Base-by-base conservation (phyloP, 2,329 filamentous ascomycete genomes). In the Colletotrichum gloeosporioides region DNA sequence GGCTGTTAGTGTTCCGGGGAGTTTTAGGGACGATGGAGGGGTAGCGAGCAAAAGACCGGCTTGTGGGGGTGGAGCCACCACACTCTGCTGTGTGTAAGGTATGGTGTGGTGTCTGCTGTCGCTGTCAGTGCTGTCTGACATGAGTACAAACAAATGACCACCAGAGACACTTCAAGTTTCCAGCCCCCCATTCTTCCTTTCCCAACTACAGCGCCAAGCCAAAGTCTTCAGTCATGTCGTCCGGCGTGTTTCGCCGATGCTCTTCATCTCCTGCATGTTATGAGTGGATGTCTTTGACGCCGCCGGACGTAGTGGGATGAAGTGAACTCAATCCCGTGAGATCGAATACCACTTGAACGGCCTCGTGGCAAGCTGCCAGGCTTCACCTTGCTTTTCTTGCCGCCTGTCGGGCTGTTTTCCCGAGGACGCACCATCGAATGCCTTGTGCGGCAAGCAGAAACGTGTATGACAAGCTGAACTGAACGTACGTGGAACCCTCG, bases 51-150 rank as follows among this genome's bases (percentile, higher is more conserved):
- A 34, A 22, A 68, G 55, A 36, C 63, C 73, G 73, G 73, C 39
- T 68, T 65, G 73, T 76, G 73, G 73, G 65, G 69, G 73, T 68
- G 73, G 69, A 36, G 57, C 39, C 31, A 36, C 9, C 18, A 3
- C n/a, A 22, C 29, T 25, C 18, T n/a, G 18, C 18, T 49, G 39
- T 44, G 36, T 44, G 36, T 29, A n/a, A n/a, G n/a, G n/a, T n/a
- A n/a, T n/a, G n/a, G n/a, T n/a, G 31, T 32, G 31, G 12, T 16
- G 22, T 31, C 15, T 62, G 18, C 29, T 62, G 59, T 27, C n/a
- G 22, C 57, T 73, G 55, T 53, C 12, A 36, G 59, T 15, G 34
- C 59, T 32, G 15, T 15, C 39, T 27, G 27, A 39, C 15, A 10
- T n/a, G 16, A 22, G n/a, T 49, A 62, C 71, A 39, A 36, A n/a